A percentile compares a stretch with the other conserved stretches of the same genome.
phyloP scores from a whole-genome alignment of 192 early-diverging fungal genomes.

The Coemansia sp. region DNA sequence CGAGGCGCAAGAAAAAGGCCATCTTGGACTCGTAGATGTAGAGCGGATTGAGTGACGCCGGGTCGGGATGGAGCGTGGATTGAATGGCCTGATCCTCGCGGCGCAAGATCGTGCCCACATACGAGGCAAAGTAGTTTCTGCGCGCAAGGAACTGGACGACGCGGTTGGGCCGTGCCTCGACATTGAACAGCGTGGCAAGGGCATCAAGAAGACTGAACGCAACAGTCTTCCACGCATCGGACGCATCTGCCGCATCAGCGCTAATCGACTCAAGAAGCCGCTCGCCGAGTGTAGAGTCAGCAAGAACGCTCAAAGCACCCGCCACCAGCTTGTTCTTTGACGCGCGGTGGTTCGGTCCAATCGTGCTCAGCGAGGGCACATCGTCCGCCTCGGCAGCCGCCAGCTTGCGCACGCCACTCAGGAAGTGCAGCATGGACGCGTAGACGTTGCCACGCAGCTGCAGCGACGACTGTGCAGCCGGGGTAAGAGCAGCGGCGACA shows the following conservation, averaged over 20 bases:
- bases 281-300: slow-evolving; percentile 56
- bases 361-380: slow-evolving; percentile 7
- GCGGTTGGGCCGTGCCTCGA: slow-evolving; percentile 43
- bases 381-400: slow-evolving; percentile 23
- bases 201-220: slow-evolving; percentile 77
- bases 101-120: slow-evolving; percentile 54
- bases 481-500: slow-evolving; percentile 57
- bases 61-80: slow-evolving; percentile 51
- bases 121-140: slow-evolving; percentile 55
- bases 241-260: slow-evolving; percentile 79
- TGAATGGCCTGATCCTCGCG: slow-evolving; percentile 59
- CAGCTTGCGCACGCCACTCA: slow-evolving; percentile 50
- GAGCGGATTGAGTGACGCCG: slow-evolving; percentile 55
- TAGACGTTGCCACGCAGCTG: slow-evolving; percentile 77
- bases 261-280: slow-evolving; percentile 69
- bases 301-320: slow-evolving; percentile 39
- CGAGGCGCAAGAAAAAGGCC: slow-evolving; percentile 75
- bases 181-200: slow-evolving; percentile 54
- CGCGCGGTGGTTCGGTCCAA: slow-evolving; percentile 4
- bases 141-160: slow-evolving; percentile 49
- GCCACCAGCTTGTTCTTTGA: slow-evolving; percentile 50
- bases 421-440: slow-evolving; percentile 65
- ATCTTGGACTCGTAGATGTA: slow-evolving; percentile 83
- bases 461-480: slow-evolving; percentile 53
- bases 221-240: slow-evolving; percentile 78